Base-by-base conservation (phyloP, 2,329 filamentous ascomycete genomes). In the Colletotrichum siamense region DNA sequence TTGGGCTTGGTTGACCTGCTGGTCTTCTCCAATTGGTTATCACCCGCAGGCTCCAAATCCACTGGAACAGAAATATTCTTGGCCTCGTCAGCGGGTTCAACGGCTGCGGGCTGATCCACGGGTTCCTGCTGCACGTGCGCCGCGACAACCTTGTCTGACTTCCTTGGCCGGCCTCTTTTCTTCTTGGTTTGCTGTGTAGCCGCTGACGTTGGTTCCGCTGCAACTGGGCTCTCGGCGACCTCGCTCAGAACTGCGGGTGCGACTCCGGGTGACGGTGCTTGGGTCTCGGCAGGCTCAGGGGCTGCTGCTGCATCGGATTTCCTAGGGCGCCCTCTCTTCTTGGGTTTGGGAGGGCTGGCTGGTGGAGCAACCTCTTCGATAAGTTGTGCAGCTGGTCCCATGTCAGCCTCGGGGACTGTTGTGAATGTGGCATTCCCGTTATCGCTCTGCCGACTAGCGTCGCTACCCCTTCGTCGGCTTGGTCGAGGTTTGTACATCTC, bases 101-200 rank as follows among this genome's bases (percentile, higher is more conserved):
- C 39, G 24, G 30, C 59, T 49, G 26, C 70, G 62, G 44, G 30
- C 16, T 57, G 49, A 64, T 18, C 67, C 28, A 69, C 55, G 24
- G 32, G 34, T 63, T 63, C 57, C 36, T 69, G 73, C 61, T 67
- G 75, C 66, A 75, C 72, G 61, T 61, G 76, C 59, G 64, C 66
- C 72, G 24, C 32, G 12, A 55, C 62, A 15, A 63, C 70, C 57
- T 81, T 80, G 28, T 82, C 82, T 3, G 79, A 77, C 72, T 88
- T 89, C 73, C 82, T 85, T 18, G 87, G 87, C 24, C 87, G 83
- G 6, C 88, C 88, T 66, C 87, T 39, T 39, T 75, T 72, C 64
- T 72, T 77, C 44, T 71, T 78, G 73, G 30, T 66, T 55, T 55
- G 64, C 26, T 52, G 61, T 32, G 36, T 76, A 28, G 30, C 74